phyloP scores from a whole-genome alignment of 1,284 basidiomycete species.

The Ceratobasidium sp. region DNA sequence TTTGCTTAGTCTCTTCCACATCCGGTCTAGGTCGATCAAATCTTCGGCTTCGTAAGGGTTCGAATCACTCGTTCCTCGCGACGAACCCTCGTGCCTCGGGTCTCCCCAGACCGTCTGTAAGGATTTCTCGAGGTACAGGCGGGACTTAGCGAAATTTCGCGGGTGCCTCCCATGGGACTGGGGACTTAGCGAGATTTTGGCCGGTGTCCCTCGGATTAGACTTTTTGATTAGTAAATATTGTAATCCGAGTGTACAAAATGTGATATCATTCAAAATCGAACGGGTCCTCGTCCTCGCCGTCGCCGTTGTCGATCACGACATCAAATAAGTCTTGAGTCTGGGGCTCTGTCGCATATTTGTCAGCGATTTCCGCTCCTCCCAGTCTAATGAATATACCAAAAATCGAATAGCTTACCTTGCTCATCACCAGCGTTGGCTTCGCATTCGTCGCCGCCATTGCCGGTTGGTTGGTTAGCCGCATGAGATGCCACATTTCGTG shows the following conservation, averaged over 20 bases:
- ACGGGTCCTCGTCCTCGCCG: conserved; percentile 2
- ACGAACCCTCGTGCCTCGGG: conserved; percentile 25
- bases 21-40: conserved; percentile 9
- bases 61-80: conserved; percentile 27
- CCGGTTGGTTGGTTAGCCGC: too few species aligned
- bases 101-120: conserved; percentile 14
- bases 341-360: not conserved
- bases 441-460: not conserved
- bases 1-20: conserved; percentile 21
- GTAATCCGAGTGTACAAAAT: conserved; percentile 13
- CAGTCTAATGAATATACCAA: not conserved
- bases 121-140: conserved; percentile 11
- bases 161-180: conserved; percentile 5
- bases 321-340: not conserved
- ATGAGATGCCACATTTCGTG: not conserved
- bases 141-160: conserved; percentile 26
- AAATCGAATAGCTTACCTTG: conserved; percentile 1
- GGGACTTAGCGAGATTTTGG: conserved; percentile 21
- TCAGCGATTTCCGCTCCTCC: not conserved
- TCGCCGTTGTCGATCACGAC: conserved; percentile 5
- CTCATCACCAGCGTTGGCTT: not conserved
- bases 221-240: conserved; percentile 13
- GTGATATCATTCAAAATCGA: conserved; percentile 11
- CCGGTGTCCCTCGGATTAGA: not conserved
- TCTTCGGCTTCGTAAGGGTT: conserved; percentile 14